These are phyloP conservation scores for Monosporascus sp. DNA, from an alignment of 2,329 filamentous ascomycete species.

Conservation along the genomic window DNA sequence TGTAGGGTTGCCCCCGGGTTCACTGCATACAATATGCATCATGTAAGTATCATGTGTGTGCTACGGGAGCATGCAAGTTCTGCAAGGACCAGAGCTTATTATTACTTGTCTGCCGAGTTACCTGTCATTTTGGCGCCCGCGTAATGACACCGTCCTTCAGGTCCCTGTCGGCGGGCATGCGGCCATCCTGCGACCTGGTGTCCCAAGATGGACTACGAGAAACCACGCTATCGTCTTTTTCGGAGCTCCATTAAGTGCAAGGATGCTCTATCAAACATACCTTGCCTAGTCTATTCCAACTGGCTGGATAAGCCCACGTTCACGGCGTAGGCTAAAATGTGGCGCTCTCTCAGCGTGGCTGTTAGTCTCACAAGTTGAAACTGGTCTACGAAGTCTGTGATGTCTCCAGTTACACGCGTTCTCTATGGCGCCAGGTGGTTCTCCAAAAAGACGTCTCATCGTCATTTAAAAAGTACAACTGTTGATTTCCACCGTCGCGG, in stretches of 20 bases:
- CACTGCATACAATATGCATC: slow-evolving; percentile 22
- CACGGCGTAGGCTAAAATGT: neutral
- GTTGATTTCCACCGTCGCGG: neutral
- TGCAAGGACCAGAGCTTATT: slow-evolving; percentile 21
- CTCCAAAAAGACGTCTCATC: too few relatives aligned
- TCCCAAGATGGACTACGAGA: neutral
- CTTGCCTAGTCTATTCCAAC: neutral
- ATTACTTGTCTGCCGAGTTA: neutral
- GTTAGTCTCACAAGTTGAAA: neutral
- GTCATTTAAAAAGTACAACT: neutral
- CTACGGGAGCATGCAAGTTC: slow-evolving; percentile 17
- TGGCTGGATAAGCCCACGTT: neutral
- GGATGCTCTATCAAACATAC: neutral
- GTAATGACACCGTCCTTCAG: neutral
- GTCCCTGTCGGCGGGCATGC: neutral
- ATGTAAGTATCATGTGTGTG: slow-evolving; percentile 21
- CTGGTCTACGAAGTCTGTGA: neutral
- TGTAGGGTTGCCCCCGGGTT: slow-evolving; percentile 3
- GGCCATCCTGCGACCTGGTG: neutral
- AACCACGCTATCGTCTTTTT: neutral
- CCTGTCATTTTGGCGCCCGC: neutral
- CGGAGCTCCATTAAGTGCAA: neutral
- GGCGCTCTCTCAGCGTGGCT: neutral
- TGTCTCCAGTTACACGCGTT: too few relatives aligned
- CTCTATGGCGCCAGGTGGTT: neutral